Percentiles rank a stretch among this genome's conserved stretches.
Evolutionary conservation across 2,329 filamentous ascomycete species (phyloP).

Genomic region (Pseudocercospora ulei): DNA sequence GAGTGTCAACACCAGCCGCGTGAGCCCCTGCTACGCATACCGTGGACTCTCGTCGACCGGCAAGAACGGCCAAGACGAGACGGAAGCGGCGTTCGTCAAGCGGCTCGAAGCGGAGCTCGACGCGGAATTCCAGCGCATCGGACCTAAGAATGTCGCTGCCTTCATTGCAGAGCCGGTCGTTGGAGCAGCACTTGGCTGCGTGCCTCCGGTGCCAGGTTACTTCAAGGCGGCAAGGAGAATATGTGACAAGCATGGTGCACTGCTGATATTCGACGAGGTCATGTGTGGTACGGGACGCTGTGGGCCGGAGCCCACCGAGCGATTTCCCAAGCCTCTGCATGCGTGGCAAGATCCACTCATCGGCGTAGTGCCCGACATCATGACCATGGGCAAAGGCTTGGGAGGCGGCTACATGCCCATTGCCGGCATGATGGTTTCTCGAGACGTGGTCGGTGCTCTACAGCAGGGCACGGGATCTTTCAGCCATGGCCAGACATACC

Average conservation of each 20-base stretch:
- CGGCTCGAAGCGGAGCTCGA: constrained; percentile 58
- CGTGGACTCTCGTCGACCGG: constrained; percentile 36
- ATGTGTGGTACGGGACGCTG: constrained; percentile 59
- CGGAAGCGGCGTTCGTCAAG: constrained; percentile 50
- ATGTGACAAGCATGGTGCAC: constrained; percentile 60
- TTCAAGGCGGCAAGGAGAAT: constrained; percentile 57
- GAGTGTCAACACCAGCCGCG: constrained; percentile 45
- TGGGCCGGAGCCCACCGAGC: constrained; percentile 37
- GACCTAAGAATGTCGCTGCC: constrained; percentile 56
- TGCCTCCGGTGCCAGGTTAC: constrained; percentile 58
- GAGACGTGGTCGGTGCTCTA: constrained; percentile 44
- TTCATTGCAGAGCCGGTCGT: constrained; percentile 67
- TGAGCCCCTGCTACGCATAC: constrained; percentile 60
- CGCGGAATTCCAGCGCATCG: constrained; percentile 53
- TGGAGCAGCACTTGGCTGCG: constrained; percentile 60
- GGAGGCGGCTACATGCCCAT: constrained; percentile 55
- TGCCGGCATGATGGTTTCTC: constrained; percentile 50
- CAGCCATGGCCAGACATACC: constrained; percentile 55
- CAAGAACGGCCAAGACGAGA: constrained; percentile 26
- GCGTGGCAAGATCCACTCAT: constrained; percentile 50
- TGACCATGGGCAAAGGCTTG: constrained; percentile 57
- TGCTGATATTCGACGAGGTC: constrained; percentile 71
- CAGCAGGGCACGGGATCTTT: constrained; percentile 42
- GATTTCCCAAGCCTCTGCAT: constrained; percentile 41
- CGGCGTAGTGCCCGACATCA: constrained; percentile 52